Evolutionary conservation across 495 filamentous ascomycete genomes (phyloP).

Genomic region (Rostrohypoxylon terebratum): DNA sequence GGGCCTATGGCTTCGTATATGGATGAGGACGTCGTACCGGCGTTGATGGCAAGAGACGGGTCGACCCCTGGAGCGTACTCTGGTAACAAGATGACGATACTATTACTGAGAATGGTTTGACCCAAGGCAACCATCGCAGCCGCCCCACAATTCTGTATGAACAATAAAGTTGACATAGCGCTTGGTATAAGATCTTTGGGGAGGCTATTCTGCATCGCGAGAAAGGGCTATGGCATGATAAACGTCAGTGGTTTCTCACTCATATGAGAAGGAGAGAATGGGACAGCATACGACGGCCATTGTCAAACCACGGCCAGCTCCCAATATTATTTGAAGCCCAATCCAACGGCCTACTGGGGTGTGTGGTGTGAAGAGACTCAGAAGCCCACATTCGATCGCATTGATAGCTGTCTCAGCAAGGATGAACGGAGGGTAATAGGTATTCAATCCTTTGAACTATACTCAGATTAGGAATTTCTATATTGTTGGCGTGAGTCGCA

Average conservation of each 20-base stretch:
- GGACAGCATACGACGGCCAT: conserved; percentile 53
- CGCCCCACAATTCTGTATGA: conserved; percentile 48
- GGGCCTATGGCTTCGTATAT: background rate
- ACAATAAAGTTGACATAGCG: conserved; percentile 51
- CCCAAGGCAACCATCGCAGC: conserved; percentile 50
- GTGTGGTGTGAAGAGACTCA: conserved; percentile 55
- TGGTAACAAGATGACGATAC: conserved; percentile 32
- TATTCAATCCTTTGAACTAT: conserved; percentile 53
- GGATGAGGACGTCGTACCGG: conserved; percentile 44
- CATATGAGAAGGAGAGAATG: background rate
- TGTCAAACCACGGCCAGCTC: conserved; percentile 60
- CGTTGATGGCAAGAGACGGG: conserved; percentile 44
- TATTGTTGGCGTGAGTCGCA: too few relatives aligned
- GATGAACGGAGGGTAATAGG: conserved; percentile 61
- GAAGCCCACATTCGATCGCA: conserved; percentile 65
- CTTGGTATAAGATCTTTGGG: conserved; percentile 35
- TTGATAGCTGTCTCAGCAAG: conserved; percentile 60
- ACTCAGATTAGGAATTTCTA: background rate
- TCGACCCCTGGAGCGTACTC: conserved; percentile 49
- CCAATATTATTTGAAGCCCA: conserved; percentile 68
- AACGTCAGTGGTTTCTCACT: background rate
- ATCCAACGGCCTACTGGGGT: conserved; percentile 64
- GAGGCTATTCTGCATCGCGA: conserved; percentile 48
- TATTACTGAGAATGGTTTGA: conserved; percentile 51
- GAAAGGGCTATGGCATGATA: background rate